Percentiles rank a stretch among this genome's conserved stretches.
These are phyloP conservation scores for Calonectria naviculata DNA, from an alignment of 2,329 filamentous ascomycete species.

Conservation along the genomic window DNA sequence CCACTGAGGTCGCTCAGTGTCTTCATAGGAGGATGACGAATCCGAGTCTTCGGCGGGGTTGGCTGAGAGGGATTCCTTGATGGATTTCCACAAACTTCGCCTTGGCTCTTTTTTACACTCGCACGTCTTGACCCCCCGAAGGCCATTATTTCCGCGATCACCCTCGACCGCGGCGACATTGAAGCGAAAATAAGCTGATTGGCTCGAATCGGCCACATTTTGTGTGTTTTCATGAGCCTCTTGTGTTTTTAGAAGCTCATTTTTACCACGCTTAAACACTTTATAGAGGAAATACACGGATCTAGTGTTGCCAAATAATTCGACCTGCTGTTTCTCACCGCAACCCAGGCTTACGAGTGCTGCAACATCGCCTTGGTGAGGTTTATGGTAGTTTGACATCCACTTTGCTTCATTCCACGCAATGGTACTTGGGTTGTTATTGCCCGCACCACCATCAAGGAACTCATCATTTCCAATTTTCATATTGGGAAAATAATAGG, in stretches of 20 bases:
- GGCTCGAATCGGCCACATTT: neutral
- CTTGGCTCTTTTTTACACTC: neutral
- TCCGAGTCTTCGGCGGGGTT: neutral
- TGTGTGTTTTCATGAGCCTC: neutral
- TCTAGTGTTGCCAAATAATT: neutral
- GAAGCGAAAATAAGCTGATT: neutral
- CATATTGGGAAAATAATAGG: neutral
- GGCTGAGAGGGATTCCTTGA: neutral
- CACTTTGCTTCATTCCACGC: neutral
- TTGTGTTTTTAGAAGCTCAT: neutral
- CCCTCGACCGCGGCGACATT: neutral
- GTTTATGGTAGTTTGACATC: neutral
- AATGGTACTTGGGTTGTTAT: slow-evolving; percentile 2
- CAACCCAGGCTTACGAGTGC: neutral
- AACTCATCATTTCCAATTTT: neutral
- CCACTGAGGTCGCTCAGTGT: neutral
- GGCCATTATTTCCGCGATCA: neutral
- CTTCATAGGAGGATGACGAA: neutral
- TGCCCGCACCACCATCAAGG: neutral
- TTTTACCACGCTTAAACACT: neutral
- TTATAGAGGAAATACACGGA: neutral
- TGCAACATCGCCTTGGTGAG: neutral
- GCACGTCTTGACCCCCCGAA: neutral
- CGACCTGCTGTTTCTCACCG: neutral
- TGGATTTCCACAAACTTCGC: neutral